Percentiles rank a stretch among this genome's conserved stretches.
Evolutionary conservation across 2,329 filamentous ascomycete species (phyloP).

Genomic region (Albophoma yamanashiensis): DNA sequence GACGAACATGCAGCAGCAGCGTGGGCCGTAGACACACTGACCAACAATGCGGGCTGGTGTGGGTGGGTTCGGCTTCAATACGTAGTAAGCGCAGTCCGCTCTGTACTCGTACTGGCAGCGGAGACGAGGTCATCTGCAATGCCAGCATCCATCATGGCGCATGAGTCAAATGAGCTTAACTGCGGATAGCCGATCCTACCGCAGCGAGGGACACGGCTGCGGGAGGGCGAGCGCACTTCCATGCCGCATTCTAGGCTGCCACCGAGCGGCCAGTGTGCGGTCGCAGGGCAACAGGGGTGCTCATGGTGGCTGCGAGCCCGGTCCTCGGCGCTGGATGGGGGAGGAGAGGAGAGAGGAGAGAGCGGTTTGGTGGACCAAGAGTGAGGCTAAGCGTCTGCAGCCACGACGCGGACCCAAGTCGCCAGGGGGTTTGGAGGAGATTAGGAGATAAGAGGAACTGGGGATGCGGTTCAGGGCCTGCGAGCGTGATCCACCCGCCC

Average conservation of each 20-base stretch:
- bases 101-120: background rate
- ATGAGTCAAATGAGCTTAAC: background rate
- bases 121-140: background rate
- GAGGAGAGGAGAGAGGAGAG: background rate
- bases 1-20: background rate
- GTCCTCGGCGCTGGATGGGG: background rate
- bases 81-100: background rate
- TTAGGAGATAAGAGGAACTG: background rate
- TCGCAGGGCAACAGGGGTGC: background rate
- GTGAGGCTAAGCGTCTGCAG: slow-evolving; percentile 1
- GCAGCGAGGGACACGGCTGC: background rate
- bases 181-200: background rate
- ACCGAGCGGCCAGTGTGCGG: background rate
- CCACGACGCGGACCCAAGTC: background rate
- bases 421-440: background rate
- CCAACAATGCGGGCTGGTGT: slow-evolving; percentile 1
- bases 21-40: background rate
- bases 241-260: background rate
- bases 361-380: background rate
- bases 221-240: background rate
- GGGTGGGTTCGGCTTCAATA: background rate
- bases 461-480: background rate
- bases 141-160: background rate
- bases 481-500: background rate
- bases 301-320: background rate